phyloP scores from a whole-genome alignment of 345 rosid species.

The Stellera chamaejasme region DNA sequence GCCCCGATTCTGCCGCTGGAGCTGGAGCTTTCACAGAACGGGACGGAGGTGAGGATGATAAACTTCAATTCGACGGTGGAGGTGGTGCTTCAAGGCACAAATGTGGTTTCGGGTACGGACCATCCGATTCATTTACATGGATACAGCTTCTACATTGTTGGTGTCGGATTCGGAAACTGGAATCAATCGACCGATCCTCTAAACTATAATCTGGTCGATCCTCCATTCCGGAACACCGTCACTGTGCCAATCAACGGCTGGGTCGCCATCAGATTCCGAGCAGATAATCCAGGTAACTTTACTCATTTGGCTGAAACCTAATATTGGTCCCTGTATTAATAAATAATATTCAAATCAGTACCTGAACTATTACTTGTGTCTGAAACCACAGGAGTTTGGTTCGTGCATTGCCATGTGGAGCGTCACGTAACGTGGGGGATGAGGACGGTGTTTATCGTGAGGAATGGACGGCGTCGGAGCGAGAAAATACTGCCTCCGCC shows the following conservation, averaged over 20 bases:
- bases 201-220: constrained; percentile 24
- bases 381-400: constrained; percentile 11
- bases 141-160: constrained; percentile 25
- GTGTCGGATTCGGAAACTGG: constrained; percentile 21
- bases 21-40: background rate
- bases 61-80: constrained; percentile 21
- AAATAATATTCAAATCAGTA: background rate
- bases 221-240: constrained; percentile 21
- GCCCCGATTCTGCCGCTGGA: background rate
- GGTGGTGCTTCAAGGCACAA: constrained; percentile 25
- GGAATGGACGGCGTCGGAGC: constrained; percentile 15
- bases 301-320: background rate
- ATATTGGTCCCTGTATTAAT: background rate
- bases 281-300: constrained; percentile 20
- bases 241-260: constrained; percentile 22
- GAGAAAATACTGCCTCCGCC: constrained; percentile 20
- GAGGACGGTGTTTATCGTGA: constrained; percentile 29
- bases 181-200: constrained; percentile 16
- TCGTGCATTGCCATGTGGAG: constrained; percentile 40
- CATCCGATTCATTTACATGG: constrained; percentile 41
- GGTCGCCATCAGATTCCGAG: constrained; percentile 21
- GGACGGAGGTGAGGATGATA: constrained; percentile 16
- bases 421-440: constrained; percentile 35
- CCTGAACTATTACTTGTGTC: background rate
- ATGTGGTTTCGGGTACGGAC: constrained; percentile 8